Evolutionary conservation across 164 flowering plant genomes (phyloP), one percentile per base, ranked within the genome.

Genomic region (Cinnamomum chago): DNA sequence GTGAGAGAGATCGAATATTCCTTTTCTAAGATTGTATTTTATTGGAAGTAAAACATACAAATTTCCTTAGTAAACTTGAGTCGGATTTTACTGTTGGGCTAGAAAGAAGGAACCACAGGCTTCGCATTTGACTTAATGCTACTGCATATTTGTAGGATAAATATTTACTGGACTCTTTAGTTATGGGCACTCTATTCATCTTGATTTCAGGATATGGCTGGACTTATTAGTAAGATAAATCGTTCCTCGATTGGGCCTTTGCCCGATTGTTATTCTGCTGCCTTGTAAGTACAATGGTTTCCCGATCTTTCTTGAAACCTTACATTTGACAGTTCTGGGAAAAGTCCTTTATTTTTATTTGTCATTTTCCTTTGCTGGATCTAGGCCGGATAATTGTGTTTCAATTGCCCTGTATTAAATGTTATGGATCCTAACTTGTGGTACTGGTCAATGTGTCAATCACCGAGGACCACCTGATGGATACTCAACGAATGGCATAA

Each of bases 241-340:
- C 90, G 98, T 58, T 95, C 99, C 47, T 91, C 97, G 13, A 95
- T 95, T 70, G 99, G 99, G 50, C 98, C 99, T 51, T 72, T 95
- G 81, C 99, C 99, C 58, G 74, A 97, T 0, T 93, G 97, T 82
- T 95, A 92, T 71, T 89, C 99, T 58, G 88, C 98, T 66, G 85
- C 96, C 67, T 78, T 95, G 99, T 95, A 87, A 95, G 99, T 86
- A 55, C 24, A 20, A 67, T 15, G 18, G 69, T 28, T 18, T 35
- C 23, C 27, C 9, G 7, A 18, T 40, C 47, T 64, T 55, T 55
- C 60, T 55, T 55, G 20, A 55, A 55, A 55, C 2, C n/a, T 55
- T 55, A 15, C 60, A 40, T 40, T 9, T 40, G 47, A 40, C 11
- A 9, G 47, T 40, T 40, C 47, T 0, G 10, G 47, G 10, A 40